Conservation (phyloP, 768 basidiomycete genomes). For the Tulasnella sp. region DNA sequence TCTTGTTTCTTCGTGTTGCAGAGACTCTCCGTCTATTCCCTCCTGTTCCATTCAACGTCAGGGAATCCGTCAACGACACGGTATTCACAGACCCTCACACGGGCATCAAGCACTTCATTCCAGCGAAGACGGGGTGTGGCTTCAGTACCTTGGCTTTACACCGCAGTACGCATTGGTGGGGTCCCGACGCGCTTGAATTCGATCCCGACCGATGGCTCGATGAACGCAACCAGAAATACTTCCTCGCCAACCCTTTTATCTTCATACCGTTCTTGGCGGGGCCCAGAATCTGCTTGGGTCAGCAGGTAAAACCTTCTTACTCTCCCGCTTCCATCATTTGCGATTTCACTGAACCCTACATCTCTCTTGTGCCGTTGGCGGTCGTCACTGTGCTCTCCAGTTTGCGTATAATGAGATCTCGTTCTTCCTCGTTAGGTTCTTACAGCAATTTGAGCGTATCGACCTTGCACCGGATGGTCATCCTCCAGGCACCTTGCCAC, state of each 20-base stretch:
- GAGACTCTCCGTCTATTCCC: conserved; percentile 48
- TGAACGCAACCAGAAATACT: conserved; percentile 22
- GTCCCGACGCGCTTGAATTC: conserved; percentile 63
- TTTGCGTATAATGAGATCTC: conserved; percentile 68
- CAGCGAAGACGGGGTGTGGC: conserved; percentile 5
- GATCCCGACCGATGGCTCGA: conserved; percentile 71
- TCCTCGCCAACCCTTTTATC: conserved; percentile 39
- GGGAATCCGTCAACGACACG: not conserved
- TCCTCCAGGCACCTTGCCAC: conserved; percentile 45
- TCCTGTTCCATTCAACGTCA: conserved; percentile 27
- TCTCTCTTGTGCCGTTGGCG: conserved; percentile 11
- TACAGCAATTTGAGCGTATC: conserved; percentile 55
- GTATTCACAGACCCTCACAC: conserved; percentile 4
- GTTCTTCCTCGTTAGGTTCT: conserved; percentile 56
- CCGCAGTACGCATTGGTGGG: conserved; percentile 44
- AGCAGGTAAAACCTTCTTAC: conserved; percentile 29
- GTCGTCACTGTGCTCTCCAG: conserved; percentile 44
- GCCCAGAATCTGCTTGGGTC: conserved; percentile 34
- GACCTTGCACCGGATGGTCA: conserved; percentile 51
- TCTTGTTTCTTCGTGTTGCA: conserved; percentile 18
- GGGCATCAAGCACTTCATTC: conserved; percentile 14
- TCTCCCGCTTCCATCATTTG: not conserved
- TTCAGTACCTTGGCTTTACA: not conserved
- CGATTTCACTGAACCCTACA: not conserved
- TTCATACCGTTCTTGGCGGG: conserved; percentile 66